Evolutionary conservation across 1,139 yeast species (phyloP).

Genomic region (Eremothecium gossypii): DNA sequence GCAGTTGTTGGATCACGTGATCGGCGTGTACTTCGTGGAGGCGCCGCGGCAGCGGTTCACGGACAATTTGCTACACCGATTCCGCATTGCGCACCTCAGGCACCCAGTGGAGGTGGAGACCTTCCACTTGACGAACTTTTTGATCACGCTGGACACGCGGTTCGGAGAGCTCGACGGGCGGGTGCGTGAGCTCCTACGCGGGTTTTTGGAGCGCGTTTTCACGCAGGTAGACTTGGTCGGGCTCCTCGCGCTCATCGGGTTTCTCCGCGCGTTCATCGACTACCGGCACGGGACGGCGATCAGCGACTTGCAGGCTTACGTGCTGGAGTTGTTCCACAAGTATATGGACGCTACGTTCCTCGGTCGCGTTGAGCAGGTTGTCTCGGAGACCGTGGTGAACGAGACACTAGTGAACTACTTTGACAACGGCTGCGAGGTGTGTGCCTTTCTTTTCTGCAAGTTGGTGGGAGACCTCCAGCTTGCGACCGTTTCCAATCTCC

Average conservation of each 20-base stretch:
- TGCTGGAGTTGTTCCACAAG: conserved; percentile 15
- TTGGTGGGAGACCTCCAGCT: conserved; percentile 21
- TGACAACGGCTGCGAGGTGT: conserved; percentile 24
- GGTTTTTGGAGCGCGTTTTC: conserved; percentile 25
- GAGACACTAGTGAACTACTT: conserved; percentile 26
- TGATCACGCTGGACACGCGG: conserved; percentile 28
- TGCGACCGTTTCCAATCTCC: conserved; percentile 11
- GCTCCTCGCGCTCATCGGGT: conserved; percentile 27
- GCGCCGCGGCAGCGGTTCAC: conserved; percentile 46
- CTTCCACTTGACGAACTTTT: conserved; percentile 26
- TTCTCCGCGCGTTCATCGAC: conserved; percentile 22
- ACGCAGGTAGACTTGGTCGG: conserved; percentile 15
- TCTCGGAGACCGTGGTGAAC: conserved; percentile 21
- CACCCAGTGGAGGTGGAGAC: conserved; percentile 34
- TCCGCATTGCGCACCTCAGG: conserved; percentile 39
- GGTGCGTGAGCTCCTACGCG: conserved; percentile 18
- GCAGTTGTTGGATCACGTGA: conserved; percentile 39
- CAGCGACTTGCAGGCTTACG: conserved; percentile 15
- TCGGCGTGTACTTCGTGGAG: conserved; percentile 51
- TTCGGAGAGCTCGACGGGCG: conserved; percentile 26
- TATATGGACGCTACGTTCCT: conserved; percentile 17
- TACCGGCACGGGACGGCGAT: conserved; percentile 9
- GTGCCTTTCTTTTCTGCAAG: conserved; percentile 19
- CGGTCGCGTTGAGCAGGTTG: conserved; percentile 15
- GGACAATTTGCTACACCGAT: conserved; percentile 37